Percentiles rank a stretch among this genome's conserved stretches.
Conservation (phyloP, 805 yeast species). For the Blastobotrys muscicola region DNA sequence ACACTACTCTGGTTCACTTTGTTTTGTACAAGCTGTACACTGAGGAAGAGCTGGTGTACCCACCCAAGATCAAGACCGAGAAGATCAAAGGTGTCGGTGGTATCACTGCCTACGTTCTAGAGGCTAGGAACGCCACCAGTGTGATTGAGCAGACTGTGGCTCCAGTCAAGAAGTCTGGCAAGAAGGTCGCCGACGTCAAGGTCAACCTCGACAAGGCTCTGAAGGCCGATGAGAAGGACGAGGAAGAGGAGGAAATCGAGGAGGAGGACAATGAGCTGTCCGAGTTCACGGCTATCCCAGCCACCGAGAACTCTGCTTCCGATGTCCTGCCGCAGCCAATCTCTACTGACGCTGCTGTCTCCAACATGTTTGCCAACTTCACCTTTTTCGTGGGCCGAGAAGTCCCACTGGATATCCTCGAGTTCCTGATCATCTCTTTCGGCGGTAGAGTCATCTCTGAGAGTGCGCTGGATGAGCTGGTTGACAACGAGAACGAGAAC, state of each 20-base stretch:
- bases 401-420: conserved; percentile 85
- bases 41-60: conserved; percentile 79
- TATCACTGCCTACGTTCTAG: conserved; percentile 69
- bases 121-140: conserved; percentile 25
- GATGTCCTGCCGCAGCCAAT: conserved; percentile 55
- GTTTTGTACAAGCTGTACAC: conserved; percentile 77
- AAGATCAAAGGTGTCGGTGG: conserved; percentile 87
- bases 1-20: conserved; percentile 84
- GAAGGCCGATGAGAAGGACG: conserved; percentile 29
- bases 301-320: conserved; percentile 39
- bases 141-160: neutral
- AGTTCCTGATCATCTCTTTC: conserved; percentile 73
- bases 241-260: conserved; percentile 17
- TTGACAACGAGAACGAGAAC: conserved; percentile 37
- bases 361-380: conserved; percentile 61
- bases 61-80: conserved; percentile 69
- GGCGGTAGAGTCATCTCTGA: conserved; percentile 86
- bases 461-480: conserved; percentile 71
- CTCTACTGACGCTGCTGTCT: conserved; percentile 25
- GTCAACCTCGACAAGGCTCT: conserved; percentile 31
- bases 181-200: conserved; percentile 38
- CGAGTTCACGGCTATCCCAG: conserved; percentile 51
- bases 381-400: conserved; percentile 89
- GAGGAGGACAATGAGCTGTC: conserved; percentile 49
- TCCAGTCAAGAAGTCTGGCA: conserved; percentile 39